These are phyloP conservation scores for Schwanniomyces occidentalis DNA, from an alignment of 805 yeast genomes.

Conservation along the genomic window DNA sequence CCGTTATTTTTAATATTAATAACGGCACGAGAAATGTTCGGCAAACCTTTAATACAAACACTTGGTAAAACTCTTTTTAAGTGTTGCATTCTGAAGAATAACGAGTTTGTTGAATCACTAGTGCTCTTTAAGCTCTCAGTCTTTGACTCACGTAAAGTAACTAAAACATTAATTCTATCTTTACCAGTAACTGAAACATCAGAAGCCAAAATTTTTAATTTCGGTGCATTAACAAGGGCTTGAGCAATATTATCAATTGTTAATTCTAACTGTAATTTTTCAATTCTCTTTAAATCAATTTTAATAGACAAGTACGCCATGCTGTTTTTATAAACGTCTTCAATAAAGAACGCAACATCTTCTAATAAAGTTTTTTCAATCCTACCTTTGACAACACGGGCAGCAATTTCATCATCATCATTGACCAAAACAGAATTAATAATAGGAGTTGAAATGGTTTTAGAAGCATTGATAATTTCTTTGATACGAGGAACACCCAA, in stretches of 20 bases:
- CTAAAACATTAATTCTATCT: constrained; percentile 66
- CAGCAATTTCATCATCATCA: constrained; percentile 94
- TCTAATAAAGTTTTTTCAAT: constrained; percentile 86
- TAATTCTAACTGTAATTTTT: constrained; percentile 84
- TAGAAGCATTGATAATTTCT: constrained; percentile 97
- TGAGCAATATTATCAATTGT: constrained; percentile 81
- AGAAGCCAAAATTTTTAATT: constrained; percentile 73
- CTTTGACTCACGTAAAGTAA: constrained; percentile 42
- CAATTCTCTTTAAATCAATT: constrained; percentile 81
- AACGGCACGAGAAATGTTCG: constrained; percentile 92
- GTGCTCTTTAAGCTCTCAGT: constrained; percentile 35
- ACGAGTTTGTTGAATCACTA: constrained; percentile 42
- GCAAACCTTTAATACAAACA: constrained; percentile 89
- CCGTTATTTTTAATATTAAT: constrained; percentile 87
- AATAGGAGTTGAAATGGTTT: constrained; percentile 92
- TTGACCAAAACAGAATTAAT: constrained; percentile 93
- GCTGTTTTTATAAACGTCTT: constrained; percentile 86
- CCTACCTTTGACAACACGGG: constrained; percentile 97
- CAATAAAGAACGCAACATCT: constrained; percentile 86
- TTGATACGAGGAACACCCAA: constrained; percentile 99
- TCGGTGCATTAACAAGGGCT: constrained; percentile 83
- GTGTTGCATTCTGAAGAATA: constrained; percentile 87
- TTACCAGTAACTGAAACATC: constrained; percentile 70
- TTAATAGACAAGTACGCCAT: constrained; percentile 78
- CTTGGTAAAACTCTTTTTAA: constrained; percentile 81